Base-by-base conservation (phyloP, 441 rosid species). In the Populus hybrid region DNA sequence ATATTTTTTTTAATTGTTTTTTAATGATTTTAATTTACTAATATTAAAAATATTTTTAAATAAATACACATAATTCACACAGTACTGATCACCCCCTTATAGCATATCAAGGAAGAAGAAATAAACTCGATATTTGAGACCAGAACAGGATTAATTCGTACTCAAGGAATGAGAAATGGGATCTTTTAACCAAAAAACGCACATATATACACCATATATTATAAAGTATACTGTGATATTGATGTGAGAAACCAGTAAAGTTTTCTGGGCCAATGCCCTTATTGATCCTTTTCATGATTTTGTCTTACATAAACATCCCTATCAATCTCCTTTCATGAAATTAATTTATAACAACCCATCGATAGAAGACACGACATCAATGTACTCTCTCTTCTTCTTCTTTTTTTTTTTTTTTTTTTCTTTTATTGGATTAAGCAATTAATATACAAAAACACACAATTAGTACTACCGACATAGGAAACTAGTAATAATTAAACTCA, bases 261-360 rank as follows among this genome's bases (percentile, higher is more conserved):
- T 30, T 54, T 54, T 54, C 6, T 18, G 61, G 21, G 61, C 61
- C n/a, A 16, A 54, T 54, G 61, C 61, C 61, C 61, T 54, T 16
- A 1, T 16, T 54, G 61, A 54, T 54, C 61, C 61, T 54, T 54
- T 18, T 54, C 61, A 16, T 54, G 32, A 54, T 54, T 16, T 16
- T 54, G n/a, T 16, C 21, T 54, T 3, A 30, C 32, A 30, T 54
- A 1, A 54, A 8, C 67, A 54, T 61, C 72, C 38, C 73, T 50
- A 57, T 83, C 86, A 76, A 23, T 73, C 77, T 21, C 59, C 77
- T 75, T 67, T 66, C 35, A 50, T 77, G 83, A 81, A 69, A 85
- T 84, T 82, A 80, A 87, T 80, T 24, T 73, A 42, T 70, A 76
- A 84, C 86, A 79, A 82, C 32, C 32, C 32, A 30, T 30, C 32